Base-by-base conservation (phyloP, 768 basidiomycete genomes). In the Psilocybe cubensis region DNA sequence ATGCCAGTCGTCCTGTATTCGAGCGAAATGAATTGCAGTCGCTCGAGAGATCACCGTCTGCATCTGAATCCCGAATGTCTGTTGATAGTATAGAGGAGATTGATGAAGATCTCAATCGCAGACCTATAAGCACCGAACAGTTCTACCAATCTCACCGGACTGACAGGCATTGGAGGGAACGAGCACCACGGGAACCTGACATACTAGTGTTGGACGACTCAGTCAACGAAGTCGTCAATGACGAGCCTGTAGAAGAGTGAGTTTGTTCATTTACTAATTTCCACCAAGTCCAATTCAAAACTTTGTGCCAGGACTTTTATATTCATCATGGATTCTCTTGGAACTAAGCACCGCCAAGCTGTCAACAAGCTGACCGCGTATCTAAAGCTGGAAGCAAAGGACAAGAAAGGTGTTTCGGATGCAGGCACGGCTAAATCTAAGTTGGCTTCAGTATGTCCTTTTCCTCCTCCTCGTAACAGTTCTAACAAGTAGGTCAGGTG, bases 301-400 rank as follows among this genome's bases (percentile, higher is more conserved):
- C 4, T 41, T 28, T 42, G 40, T 52, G 9, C n/a, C 66, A 94
- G 92, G 56, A 87, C 92, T 5, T 86, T 84, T 61, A 88, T 99
- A 29, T 87, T 95, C 68, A 93, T 88, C 0, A 83, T 99, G 53
- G 97, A 99, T 70, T 98, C 96, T 1, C 80, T 99, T 44, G 89
- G 90, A 4, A 75, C 77, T 12, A 74, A 76, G n/a, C 96, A 98
- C 71, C 78, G 79, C 0, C 79, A 83, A 28, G 93, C 85, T 4
- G 70, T 79, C 40, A 87, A 76, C 46, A 80, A 78, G 29, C 80
- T 99, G 18, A 72, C 70, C 40, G 63, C 72, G 24, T 99, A 96
- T 70, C 82, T 98, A 20, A 72, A 72, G 31, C 72, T 79, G 62
- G 97, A 99, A 68, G 96, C 96, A 0, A 74, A 74, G 59, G 86